Evolutionary conservation across 257 asterid species (phyloP).

Genomic region (Jacaranda mimosifolia): DNA sequence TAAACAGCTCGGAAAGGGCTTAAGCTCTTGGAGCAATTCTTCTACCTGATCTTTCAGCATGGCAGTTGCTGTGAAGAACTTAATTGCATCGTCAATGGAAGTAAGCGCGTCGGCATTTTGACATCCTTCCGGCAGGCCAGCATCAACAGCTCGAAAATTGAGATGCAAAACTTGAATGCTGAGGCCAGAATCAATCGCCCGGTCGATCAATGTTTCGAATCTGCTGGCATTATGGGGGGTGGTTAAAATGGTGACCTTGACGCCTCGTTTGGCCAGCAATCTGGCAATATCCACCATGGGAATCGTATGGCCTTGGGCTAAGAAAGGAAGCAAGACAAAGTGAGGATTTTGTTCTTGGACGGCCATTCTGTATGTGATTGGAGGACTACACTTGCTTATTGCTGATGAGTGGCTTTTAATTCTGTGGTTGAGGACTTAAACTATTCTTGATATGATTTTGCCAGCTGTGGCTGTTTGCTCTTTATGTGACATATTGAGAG

Average conservation of each 20-base stretch:
- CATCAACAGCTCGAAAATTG: background rate
- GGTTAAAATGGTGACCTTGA: background rate
- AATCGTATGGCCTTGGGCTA: no score
- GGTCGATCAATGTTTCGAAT: slow-evolving; percentile 38
- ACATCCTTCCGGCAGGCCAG: slow-evolving; percentile 42
- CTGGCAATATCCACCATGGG: no score
- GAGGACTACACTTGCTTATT: background rate
- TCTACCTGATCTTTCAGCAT: no score
- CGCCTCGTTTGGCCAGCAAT: no score
- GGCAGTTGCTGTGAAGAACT: no score
- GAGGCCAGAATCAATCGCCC: slow-evolving; percentile 44
- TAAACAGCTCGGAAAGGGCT: slow-evolving; percentile 53
- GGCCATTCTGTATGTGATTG: background rate
- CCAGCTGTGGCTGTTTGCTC: no score
- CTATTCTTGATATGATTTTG: background rate
- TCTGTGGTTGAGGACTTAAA: background rate
- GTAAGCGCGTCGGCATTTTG: slow-evolving; percentile 57
- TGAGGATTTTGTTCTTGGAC: no score
- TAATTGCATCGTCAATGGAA: slow-evolving; percentile 29
- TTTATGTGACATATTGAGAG: no score
- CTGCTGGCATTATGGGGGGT: slow-evolving; percentile 52
- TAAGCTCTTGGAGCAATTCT: slow-evolving; percentile 22
- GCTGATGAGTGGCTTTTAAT: no score
- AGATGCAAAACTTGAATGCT: no score
- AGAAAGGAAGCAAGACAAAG: no score